Conservation (phyloP, 179 eudicot species). For the Sideroxylon spinosum region DNA sequence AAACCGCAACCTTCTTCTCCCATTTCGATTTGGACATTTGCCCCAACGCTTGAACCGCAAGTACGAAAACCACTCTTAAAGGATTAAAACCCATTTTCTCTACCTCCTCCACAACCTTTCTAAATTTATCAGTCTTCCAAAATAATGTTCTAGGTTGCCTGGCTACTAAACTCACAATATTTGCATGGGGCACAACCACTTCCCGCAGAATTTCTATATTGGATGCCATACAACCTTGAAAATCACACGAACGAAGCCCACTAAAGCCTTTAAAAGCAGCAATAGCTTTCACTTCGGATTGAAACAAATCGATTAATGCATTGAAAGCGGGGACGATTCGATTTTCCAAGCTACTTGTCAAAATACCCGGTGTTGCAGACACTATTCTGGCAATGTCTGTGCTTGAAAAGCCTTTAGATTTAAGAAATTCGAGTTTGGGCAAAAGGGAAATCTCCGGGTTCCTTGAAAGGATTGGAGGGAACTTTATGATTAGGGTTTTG, state of each 20-base stretch:
- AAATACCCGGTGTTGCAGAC: background rate
- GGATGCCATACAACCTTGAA: background rate
- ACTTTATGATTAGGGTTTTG: background rate
- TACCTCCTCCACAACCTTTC: conserved; percentile 17
- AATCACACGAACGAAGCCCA: background rate
- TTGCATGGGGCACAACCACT: conserved; percentile 18
- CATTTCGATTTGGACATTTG: conserved; percentile 13
- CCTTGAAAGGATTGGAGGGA: conserved; percentile 15
- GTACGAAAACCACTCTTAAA: conserved; percentile 1
- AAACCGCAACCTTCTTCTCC: conserved; percentile 24
- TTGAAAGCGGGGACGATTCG: conserved; percentile 17
- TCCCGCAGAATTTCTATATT: conserved; percentile 22
- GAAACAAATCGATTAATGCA: conserved; percentile 3
- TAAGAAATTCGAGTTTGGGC: conserved; percentile 36
- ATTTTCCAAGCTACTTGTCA: conserved; percentile 18
- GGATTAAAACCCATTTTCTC: conserved; percentile 25
- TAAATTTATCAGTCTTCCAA: background rate
- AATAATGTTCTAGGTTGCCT: background rate
- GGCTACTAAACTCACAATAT: background rate
- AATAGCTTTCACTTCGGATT: background rate
- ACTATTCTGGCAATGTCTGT: conserved; percentile 5
- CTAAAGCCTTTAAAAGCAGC: conserved; percentile 10
- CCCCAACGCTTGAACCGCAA: conserved; percentile 12
- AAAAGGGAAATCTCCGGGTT: conserved; percentile 19
- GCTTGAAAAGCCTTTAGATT: conserved; percentile 20